phyloP scores from a whole-genome alignment of 208 protist species.

The Perkinsela sp. region DNA sequence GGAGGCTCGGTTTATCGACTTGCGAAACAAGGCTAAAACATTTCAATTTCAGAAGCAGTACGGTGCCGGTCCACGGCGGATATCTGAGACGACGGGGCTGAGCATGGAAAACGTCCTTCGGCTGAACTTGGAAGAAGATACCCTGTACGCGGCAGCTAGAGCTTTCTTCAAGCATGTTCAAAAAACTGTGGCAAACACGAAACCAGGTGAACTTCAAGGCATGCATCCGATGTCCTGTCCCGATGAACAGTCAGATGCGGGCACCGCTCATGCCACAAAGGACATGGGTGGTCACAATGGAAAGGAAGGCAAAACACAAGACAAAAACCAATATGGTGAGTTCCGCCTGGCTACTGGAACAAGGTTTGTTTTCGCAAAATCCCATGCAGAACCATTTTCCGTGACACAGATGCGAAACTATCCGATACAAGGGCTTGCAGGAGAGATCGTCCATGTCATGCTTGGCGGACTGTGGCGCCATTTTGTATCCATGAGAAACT shows the following conservation, averaged over 20 bases:
- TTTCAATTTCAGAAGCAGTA: conserved; percentile 68
- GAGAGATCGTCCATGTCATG: conserved; percentile 65
- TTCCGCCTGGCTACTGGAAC: conserved; percentile 50
- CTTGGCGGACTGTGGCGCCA: conserved; percentile 34
- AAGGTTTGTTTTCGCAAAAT: conserved; percentile 53
- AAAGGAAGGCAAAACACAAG: conserved; percentile 28
- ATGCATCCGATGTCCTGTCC: conserved; percentile 12
- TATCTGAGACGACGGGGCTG: conserved; percentile 46
- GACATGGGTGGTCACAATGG: conserved; percentile 19
- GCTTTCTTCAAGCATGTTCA: conserved; percentile 44
- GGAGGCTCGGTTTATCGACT: conserved; percentile 46
- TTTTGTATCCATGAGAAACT: conserved; percentile 27
- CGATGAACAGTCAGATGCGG: background rate
- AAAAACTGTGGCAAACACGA: conserved; percentile 30
- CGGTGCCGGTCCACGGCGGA: conserved; percentile 41
- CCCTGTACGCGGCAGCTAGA: conserved; percentile 41
- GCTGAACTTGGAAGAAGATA: conserved; percentile 45
- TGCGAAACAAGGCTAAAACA: conserved; percentile 59
- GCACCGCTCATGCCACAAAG: background rate
- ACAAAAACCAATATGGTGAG: conserved; percentile 43
- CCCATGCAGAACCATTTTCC: conserved; percentile 31
- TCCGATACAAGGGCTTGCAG: conserved; percentile 49
- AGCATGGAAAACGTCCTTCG: conserved; percentile 43
- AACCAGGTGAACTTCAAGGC: conserved; percentile 31
- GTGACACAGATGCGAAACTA: conserved; percentile 59